Evolutionary conservation across 306 rosid genomes (phyloP), one percentile per base, ranked within the genome.

Genomic region (Casuarina equisetifolia): DNA sequence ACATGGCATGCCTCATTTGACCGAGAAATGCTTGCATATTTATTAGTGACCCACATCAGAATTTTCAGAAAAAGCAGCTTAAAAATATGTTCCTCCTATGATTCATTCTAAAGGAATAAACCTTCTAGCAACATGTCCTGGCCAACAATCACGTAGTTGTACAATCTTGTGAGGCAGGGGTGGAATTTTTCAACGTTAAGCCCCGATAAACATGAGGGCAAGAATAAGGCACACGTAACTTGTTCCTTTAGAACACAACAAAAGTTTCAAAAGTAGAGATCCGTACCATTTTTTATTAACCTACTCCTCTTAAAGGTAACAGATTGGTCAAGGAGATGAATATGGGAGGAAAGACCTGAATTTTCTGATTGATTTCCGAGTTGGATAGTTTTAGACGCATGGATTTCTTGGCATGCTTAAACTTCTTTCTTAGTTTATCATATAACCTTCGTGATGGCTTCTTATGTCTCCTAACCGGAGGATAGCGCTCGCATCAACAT

Each of bases 341-440:
- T 25, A n/a, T 73, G 51, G 58, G 16, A 36, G 1, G 66, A 51
- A 1, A 13, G 36, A 17, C 9, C 17, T 7, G 17, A 73, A 16
- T 2, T 6, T 5, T n/a, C 2, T 9, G n/a, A 40, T 11, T n/a
- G 17, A 25, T 6, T 9, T 38, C 1, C 4, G 3, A 43, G 17
- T 66, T 51, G 74, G 20, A 67, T 49, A 42, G 50, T 73, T 63
- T 74, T 43, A 42, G 44, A 73, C 10, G 15, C 67, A 62, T 73
- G 52, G 10, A 43, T 53, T 73, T 74, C 55, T 9, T 51, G 69
- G 12, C 63, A 39, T 51, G 52, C 55, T 38, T 17, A 10, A 9
- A 11, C 20, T 71, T 12, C 16, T 80, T 32, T 45, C 61, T 79
- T 51, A 8, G 43, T 57, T 44, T 66, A 64, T 12, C 51, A 11